Conservation (phyloP, 176 grass and related monocot species). For the Cymbopogon citratus region DNA sequence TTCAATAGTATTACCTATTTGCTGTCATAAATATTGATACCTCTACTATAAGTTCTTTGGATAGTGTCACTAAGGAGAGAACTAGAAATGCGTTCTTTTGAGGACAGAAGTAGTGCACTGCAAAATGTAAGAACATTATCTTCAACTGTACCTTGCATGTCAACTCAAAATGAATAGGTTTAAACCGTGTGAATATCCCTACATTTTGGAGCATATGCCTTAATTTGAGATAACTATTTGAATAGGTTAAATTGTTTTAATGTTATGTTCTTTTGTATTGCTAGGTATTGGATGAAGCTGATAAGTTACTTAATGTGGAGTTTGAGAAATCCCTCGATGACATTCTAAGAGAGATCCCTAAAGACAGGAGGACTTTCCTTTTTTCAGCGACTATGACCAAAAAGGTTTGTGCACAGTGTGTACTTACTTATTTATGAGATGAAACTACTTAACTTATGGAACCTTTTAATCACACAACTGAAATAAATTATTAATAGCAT, state of each 20-base stretch:
- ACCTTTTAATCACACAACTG: neutral
- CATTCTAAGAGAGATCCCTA: conserved; percentile 82
- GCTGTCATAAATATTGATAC: neutral
- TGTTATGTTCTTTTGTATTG: conserved; percentile 12
- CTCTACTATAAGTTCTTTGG: neutral
- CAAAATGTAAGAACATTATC: too few species aligned
- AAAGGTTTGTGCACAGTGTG: conserved; percentile 45
- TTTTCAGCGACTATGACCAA: conserved; percentile 98
- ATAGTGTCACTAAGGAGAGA: neutral
- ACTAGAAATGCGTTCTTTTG: neutral
- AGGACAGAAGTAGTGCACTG: neutral
- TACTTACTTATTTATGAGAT: neutral
- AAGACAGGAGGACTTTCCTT: conserved; percentile 78
- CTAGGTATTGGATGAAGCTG: conserved; percentile 91
- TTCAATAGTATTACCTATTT: neutral
- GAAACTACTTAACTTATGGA: neutral
- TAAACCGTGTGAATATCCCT: neutral
- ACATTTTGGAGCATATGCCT: neutral
- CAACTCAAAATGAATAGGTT: neutral
- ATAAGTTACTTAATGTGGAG: conserved; percentile 84
- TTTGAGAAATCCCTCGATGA: conserved; percentile 94
- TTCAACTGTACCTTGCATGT: neutral
- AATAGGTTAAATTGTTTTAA: conserved; percentile 12
- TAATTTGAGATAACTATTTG: neutral
- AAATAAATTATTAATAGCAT: neutral